These are phyloP conservation scores for Penicillium bialowiezense DNA, from an alignment of 495 filamentous ascomycete genomes.

Conservation along the genomic window DNA sequence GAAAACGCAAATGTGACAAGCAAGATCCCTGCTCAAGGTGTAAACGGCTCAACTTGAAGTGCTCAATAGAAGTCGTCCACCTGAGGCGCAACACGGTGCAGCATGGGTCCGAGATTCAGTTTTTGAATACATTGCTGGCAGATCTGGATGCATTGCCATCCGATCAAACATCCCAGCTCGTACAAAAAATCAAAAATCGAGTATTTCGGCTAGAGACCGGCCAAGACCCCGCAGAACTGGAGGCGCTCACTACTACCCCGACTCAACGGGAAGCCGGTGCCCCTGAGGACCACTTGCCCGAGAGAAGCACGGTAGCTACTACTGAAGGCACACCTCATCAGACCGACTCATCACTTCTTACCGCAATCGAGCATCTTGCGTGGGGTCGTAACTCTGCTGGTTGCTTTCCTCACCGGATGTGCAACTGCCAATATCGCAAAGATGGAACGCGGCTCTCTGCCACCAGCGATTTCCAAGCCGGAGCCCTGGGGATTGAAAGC, in stretches of 20 bases:
- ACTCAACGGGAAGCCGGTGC: slow-evolving; percentile 5
- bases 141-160: slow-evolving; percentile 19
- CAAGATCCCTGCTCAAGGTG: slow-evolving; percentile 31
- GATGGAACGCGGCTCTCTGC: slow-evolving; percentile 12
- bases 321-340: slow-evolving; percentile 13
- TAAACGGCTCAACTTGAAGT: slow-evolving; percentile 25
- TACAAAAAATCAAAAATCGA: slow-evolving; percentile 16
- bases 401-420: slow-evolving; percentile 29
- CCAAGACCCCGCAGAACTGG: not conserved
- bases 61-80: slow-evolving; percentile 29
- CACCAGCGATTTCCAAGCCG: slow-evolving; percentile 16
- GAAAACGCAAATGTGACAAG: slow-evolving; percentile 33
- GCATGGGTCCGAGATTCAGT: slow-evolving; percentile 30
- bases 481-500: slow-evolving; percentile 11
- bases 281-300: not conserved
- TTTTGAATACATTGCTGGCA: slow-evolving; percentile 21
- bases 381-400: slow-evolving; percentile 32
- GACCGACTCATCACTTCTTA: slow-evolving; percentile 24
- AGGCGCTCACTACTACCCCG: not conserved
- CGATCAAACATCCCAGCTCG: slow-evolving; percentile 7
- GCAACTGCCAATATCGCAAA: slow-evolving; percentile 28
- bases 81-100: slow-evolving; percentile 25
- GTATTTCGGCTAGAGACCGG: slow-evolving; percentile 24
- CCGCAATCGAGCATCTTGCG: slow-evolving; percentile 33
- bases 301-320: slow-evolving; percentile 2